Percentiles rank a stretch among this genome's conserved stretches.
phyloP scores from a whole-genome alignment of 148 eudicot genomes.

The Oxyria digyna region DNA sequence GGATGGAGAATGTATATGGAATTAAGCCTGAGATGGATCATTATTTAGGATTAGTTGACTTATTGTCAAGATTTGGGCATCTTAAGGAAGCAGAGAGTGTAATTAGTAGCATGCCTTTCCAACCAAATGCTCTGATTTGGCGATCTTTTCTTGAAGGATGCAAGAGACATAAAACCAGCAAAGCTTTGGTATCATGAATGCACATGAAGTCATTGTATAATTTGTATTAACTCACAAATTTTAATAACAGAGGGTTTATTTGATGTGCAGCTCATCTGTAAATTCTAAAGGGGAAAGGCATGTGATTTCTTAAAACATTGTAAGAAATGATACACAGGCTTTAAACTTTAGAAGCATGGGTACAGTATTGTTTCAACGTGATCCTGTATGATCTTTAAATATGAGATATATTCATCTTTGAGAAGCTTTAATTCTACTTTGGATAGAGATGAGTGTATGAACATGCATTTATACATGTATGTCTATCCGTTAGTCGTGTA shows the following conservation, averaged over 20 bases:
- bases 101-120: slow-evolving; percentile 50
- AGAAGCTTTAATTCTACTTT: too few species aligned
- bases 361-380: too few species aligned
- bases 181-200: not conserved
- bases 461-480: not conserved
- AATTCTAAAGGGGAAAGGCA: not conserved
- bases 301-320: too few species aligned
- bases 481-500: slow-evolving; percentile 1
- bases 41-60: slow-evolving; percentile 49
- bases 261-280: not conserved
- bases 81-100: slow-evolving; percentile 58
- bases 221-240: too few species aligned
- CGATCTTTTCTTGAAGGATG: slow-evolving; percentile 50
- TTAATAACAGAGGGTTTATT: too few species aligned
- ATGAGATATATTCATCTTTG: too few species aligned
- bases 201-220: not conserved
- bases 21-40: slow-evolving; percentile 63
- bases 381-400: too few species aligned
- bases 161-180: slow-evolving; percentile 15
- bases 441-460: not conserved
- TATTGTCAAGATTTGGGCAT: slow-evolving; percentile 52
- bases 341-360: too few species aligned
- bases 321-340: too few species aligned
- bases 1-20: slow-evolving; percentile 34
- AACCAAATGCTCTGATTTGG: slow-evolving; percentile 51